phyloP scores from a whole-genome alignment of 1,284 basidiomycete species.

The Austroboletus niveus region DNA sequence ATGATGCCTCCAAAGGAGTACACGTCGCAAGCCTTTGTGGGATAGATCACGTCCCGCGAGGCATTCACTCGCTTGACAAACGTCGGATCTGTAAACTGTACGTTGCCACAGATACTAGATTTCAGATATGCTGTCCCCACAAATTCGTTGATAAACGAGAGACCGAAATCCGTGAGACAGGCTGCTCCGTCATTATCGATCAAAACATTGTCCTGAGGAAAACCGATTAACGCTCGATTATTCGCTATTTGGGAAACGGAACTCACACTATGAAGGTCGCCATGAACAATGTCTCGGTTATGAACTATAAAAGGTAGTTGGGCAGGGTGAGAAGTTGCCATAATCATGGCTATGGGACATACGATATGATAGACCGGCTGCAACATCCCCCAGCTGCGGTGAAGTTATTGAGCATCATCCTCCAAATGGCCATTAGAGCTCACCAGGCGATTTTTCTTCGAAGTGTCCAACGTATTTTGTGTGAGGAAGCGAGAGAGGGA shows the following conservation, averaged over 20 bases:
- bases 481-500: conserved; percentile 23
- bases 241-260: neutral
- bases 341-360: neutral
- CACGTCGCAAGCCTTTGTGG: conserved; percentile 26
- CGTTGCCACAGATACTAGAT: conserved; percentile 30
- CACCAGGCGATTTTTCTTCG: conserved; percentile 16
- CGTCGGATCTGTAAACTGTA: conserved; percentile 39
- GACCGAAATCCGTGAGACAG: conserved; percentile 36
- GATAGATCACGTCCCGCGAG: conserved; percentile 7
- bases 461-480: neutral
- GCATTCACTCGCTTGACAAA: conserved; percentile 17
- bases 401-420: neutral
- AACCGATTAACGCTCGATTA: neutral
- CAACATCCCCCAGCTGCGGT: conserved; percentile 24
- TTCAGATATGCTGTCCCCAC: conserved; percentile 34
- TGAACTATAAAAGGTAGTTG: conserved; percentile 19
- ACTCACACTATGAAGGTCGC: conserved; percentile 30
- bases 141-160: conserved; percentile 35
- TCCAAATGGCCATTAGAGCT: neutral
- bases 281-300: conserved; percentile 18
- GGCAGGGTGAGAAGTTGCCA: neutral
- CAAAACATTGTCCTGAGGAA: conserved; percentile 27
- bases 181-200: conserved; percentile 23
- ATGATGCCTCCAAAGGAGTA: conserved; percentile 34
- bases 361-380: conserved; percentile 29